phyloP scores from a whole-genome alignment of 2,329 filamentous ascomycete species.

The Fusarium brevicatenulatum region DNA sequence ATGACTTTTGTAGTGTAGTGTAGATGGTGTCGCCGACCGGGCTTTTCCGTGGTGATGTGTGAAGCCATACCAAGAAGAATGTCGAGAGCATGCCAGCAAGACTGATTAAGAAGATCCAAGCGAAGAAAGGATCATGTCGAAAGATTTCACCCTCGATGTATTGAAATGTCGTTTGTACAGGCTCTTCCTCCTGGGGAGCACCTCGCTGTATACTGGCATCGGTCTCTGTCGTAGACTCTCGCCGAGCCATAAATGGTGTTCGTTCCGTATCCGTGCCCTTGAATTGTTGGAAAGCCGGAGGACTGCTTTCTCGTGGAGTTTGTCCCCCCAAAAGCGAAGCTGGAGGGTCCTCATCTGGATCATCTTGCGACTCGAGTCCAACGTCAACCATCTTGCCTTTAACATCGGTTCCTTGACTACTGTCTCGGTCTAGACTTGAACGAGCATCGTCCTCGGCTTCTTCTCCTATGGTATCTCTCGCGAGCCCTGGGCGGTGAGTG shows the following conservation, averaged over 20 bases:
- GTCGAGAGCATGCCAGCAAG: constrained; percentile 87
- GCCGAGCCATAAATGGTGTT: constrained; percentile 53
- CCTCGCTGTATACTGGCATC: constrained; percentile 56
- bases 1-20: constrained; percentile 84
- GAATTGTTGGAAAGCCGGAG: constrained; percentile 72
- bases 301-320: constrained; percentile 61
- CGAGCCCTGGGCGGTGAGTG: constrained; percentile 43
- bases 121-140: constrained; percentile 90
- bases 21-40: constrained; percentile 95
- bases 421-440: constrained; percentile 47
- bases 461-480: constrained; percentile 51
- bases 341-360: constrained; percentile 67
- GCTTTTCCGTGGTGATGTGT: constrained; percentile 78
- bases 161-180: constrained; percentile 58
- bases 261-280: constrained; percentile 51
- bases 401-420: constrained; percentile 45
- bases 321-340: constrained; percentile 67
- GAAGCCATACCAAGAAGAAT: constrained; percentile 88
- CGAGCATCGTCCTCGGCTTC: constrained; percentile 55
- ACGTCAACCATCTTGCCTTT: constrained; percentile 86
- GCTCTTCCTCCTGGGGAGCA: constrained; percentile 51
- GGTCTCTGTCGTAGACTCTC: constrained; percentile 58
- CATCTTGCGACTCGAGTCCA: constrained; percentile 76
- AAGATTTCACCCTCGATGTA: constrained; percentile 75
- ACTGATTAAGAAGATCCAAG: constrained; percentile 86